Evolutionary conservation across 2,329 filamentous ascomycete genomes (phyloP).

Genomic region (Neonectria hederae): DNA sequence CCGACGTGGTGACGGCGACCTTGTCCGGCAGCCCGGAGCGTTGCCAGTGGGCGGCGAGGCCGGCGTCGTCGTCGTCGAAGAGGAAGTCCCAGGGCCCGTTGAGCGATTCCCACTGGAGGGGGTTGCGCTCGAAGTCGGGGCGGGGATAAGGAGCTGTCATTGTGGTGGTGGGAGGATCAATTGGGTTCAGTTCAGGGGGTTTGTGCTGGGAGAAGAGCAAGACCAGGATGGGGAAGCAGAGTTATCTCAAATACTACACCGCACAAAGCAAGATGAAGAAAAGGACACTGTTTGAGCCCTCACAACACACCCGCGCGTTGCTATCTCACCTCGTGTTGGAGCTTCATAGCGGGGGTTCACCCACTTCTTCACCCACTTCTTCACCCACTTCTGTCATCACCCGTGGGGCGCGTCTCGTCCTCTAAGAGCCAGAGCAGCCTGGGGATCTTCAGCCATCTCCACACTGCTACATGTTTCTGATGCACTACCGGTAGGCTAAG

Average conservation of each 20-base stretch:
- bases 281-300: neutral
- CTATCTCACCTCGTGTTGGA: neutral
- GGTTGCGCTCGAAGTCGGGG: constrained; percentile 68
- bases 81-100: constrained; percentile 72
- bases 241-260: neutral
- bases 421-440: neutral
- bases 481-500: neutral
- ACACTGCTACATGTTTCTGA: neutral
- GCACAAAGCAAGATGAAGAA: neutral
- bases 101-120: constrained; percentile 67
- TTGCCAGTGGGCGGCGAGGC: constrained; percentile 64
- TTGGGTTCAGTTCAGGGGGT: neutral
- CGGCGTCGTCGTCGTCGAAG: constrained; percentile 72
- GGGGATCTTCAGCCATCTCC: constrained; percentile 2
- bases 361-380: neutral
- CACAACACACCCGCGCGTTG: neutral
- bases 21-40: constrained; percentile 58
- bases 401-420: neutral
- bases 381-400: neutral
- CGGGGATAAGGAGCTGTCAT: constrained; percentile 62
- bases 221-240: neutral
- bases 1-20: constrained; percentile 43
- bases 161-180: neutral
- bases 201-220: neutral
- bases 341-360: neutral